Base-by-base conservation (phyloP, 2,329 filamentous ascomycete genomes). In the Lecanicillium sp. region DNA sequence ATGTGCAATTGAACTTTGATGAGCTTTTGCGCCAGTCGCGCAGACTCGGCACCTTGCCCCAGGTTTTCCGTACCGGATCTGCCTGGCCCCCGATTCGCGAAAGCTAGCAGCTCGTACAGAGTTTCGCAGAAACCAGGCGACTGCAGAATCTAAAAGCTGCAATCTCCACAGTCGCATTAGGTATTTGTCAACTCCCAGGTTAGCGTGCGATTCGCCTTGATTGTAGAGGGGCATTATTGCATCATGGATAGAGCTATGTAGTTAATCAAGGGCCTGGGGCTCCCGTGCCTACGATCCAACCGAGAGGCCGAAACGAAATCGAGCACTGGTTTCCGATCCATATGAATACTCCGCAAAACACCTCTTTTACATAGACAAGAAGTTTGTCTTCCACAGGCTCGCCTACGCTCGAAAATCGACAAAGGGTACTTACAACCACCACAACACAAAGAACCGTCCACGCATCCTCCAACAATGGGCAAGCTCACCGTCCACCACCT, bases 401-500 rank as follows among this genome's bases (percentile, higher is more conserved):
- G 23, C 33, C 23, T 21, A 11, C 23, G 23, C 17, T 14, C 35
- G 4, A 14, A 19, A 10, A n/a, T 21, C 17, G 6, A 12, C 26
- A 23, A 19, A 32, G 11, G n/a, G n/a, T n/a, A n/a, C n/a, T n/a
- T n/a, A n/a, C n/a, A n/a, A n/a, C n/a, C 42, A 27, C 23, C n/a
- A 44, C 9, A 19, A 23, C 10, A 20, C 11, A 29, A 14, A 3
- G 17, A 23, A 1, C 32, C 6, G 6, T n/a, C 32, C 7, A 32
- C 20, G 3, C 27, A 29, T 14, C 11, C 14, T 4, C 3, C 24
- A 19, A 24, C 21, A 23, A 49, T 49, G 47, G 33, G 32, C 30
- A 49, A 49, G 36, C 60, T 76, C 36, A 63, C 61, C 24, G 54
- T 79, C 17, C 75, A 80, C 56, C 77, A 81, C 55, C 72, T 80